Base-by-base conservation (phyloP, 345 rosid species). In the Diplotaxis tenuifolia region DNA sequence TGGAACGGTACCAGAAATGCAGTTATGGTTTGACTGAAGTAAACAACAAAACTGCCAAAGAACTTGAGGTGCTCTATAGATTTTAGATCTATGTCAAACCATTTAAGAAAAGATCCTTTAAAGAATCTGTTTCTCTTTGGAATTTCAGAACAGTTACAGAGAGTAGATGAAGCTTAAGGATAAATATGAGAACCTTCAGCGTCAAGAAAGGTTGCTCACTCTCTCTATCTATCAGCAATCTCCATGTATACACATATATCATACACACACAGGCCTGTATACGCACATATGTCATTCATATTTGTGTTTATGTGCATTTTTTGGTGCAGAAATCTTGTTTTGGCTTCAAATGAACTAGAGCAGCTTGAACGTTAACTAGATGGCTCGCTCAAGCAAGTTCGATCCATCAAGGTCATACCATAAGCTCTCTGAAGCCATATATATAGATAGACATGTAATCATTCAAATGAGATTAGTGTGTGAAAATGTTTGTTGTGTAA, bases 1-100 rank as follows among this genome's bases (percentile, higher is more conserved):
- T 94, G 54, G 98, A 94, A 10, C 82, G 96, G 84, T 91, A 94
- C 79, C 96, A 92, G 74, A 95, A 95, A 76, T 88, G 96, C 75
- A 95, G 99, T 80, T 95, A 92, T 80, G 96, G 92, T 12, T 79
- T 92, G 6, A 85, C 88, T 54, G 96, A 90, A 84, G 90, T 86
- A 31, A 89, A 75, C 78, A 89, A 75, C 73, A 92, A 82, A 75
- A 96, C 99, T 65, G 83, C 84, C 65, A 89, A 90, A 75, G 99
- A 95, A 72, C 89, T 95, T 19, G 96, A 92, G 96, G 98, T 89
- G 11, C 11, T 58, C 23, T 47, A 55, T 23, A 54, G n/a, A 69
- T 28, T 40, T 55, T 62, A 19, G 6, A 50, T 53, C n/a, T 21
- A 9, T 59, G 3, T 16, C 34, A 18, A 4, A 25, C 1, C 12